Evolutionary conservation across 2,329 filamentous ascomycete species (phyloP).

Genomic region (Aspergillus arachidicola): DNA sequence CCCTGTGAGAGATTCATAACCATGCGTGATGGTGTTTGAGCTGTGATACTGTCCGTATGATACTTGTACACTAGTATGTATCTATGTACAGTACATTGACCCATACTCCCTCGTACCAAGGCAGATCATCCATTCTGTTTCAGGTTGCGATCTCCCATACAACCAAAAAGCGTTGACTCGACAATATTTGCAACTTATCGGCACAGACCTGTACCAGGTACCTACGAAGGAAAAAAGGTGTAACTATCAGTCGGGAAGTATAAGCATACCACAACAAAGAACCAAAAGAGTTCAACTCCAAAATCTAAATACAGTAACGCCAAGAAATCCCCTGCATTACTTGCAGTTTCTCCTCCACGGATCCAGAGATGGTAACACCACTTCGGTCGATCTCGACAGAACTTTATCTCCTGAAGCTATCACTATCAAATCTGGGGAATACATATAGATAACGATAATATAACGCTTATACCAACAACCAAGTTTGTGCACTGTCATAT

Average conservation of each 20-base stretch:
- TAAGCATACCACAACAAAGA: not conserved
- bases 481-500: not conserved
- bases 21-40: not conserved
- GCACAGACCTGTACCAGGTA: not conserved
- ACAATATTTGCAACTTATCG: not conserved
- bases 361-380: not conserved
- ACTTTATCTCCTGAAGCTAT: not conserved
- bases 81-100: not conserved
- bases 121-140: not conserved
- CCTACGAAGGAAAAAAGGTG: no score
- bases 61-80: not conserved
- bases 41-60: not conserved
- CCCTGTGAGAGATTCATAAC: not conserved
- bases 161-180: not conserved
- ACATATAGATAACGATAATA: not conserved
- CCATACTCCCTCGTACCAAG: not conserved
- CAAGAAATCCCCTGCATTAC: conserved; percentile 6
- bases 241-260: not conserved
- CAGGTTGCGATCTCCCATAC: not conserved
- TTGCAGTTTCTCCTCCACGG: conserved; percentile 2
- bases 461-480: not conserved
- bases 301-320: not conserved
- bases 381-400: not conserved
- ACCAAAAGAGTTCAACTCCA: not conserved
- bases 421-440: not conserved